These are phyloP conservation scores for Sporothrix pseudoabietina DNA, from an alignment of 2,329 filamentous ascomycete species.

Conservation along the genomic window DNA sequence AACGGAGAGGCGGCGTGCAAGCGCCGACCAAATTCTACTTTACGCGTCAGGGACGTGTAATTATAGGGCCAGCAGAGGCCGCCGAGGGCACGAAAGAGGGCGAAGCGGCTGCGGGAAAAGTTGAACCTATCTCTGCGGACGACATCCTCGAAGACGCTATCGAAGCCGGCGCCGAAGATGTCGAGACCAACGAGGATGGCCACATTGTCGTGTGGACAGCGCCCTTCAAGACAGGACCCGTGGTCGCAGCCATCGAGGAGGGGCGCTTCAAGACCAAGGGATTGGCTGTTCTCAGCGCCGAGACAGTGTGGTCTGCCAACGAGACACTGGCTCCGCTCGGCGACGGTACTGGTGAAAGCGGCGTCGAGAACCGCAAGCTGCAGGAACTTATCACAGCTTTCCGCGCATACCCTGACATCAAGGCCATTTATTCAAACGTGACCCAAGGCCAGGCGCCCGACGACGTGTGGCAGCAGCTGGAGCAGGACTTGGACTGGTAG, in stretches of 20 bases:
- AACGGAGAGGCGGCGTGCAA: slow-evolving; percentile 67
- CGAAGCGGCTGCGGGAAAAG: slow-evolving; percentile 63
- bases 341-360: slow-evolving; percentile 63
- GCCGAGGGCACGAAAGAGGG: slow-evolving; percentile 66
- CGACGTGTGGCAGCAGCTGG: slow-evolving; percentile 57
- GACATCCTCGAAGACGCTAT: slow-evolving; percentile 79
- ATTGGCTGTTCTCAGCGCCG: slow-evolving; percentile 69
- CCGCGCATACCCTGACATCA: slow-evolving; percentile 71
- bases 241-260: slow-evolving; percentile 64
- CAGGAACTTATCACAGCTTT: slow-evolving; percentile 61
- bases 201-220: slow-evolving; percentile 72
- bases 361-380: slow-evolving; percentile 58
- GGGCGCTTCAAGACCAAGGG: slow-evolving; percentile 49
- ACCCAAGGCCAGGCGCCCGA: slow-evolving; percentile 54
- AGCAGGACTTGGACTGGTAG: slow-evolving; percentile 54
- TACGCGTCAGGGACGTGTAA: slow-evolving; percentile 72
- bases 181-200: slow-evolving; percentile 66
- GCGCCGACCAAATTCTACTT: slow-evolving; percentile 85
- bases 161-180: slow-evolving; percentile 78
- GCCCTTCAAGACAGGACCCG: slow-evolving; percentile 63
- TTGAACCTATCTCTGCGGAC: slow-evolving; percentile 57
- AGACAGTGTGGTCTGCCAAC: slow-evolving; percentile 84
- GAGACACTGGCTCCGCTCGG: slow-evolving; percentile 64
- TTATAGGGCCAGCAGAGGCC: slow-evolving; percentile 65
- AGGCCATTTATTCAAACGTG: slow-evolving; percentile 76